A percentile compares a stretch with the other conserved stretches of the same genome.
Evolutionary conservation across 768 basidiomycete genomes (phyloP).

Genomic region (Podaxis sp.): DNA sequence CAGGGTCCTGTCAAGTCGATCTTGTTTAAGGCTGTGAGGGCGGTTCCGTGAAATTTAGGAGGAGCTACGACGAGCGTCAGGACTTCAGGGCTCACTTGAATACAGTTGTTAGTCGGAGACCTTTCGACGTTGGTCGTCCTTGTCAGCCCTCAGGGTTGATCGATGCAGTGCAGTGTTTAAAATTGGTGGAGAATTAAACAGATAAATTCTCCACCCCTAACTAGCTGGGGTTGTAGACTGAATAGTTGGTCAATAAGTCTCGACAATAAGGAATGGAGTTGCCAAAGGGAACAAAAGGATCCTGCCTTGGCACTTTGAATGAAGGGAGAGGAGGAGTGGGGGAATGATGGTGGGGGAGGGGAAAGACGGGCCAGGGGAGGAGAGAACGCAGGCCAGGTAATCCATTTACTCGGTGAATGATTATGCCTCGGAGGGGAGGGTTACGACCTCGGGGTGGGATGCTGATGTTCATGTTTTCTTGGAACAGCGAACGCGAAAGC

Average conservation of each 20-base stretch:
- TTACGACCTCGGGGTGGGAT: constrained; percentile 11
- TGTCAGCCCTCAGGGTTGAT: constrained; percentile 1
- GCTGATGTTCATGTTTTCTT: constrained; percentile 14
- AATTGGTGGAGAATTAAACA: too few species aligned
- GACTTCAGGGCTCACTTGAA: constrained; percentile 3
- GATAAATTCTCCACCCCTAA: neutral
- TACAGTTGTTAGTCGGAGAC: neutral
- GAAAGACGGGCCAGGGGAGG: neutral
- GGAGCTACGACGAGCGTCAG: neutral
- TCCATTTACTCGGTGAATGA: constrained; percentile 10
- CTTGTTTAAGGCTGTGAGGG: neutral
- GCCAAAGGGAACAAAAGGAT: neutral
- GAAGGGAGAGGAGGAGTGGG: neutral
- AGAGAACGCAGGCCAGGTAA: neutral
- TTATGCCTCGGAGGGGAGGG: constrained; percentile 13
- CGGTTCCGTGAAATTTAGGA: neutral
- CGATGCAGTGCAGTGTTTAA: neutral
- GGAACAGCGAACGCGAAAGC: constrained; percentile 9
- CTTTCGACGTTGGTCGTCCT: neutral
- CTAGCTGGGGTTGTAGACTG: neutral
- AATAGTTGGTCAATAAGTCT: neutral
- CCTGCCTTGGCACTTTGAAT: neutral
- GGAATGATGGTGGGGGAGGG: constrained; percentile 3
- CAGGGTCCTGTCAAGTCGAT: constrained; percentile 8
- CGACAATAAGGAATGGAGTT: neutral